Conservation (phyloP, 495 filamentous ascomycete genomes). For the Annulohypoxylon maeteangense region DNA sequence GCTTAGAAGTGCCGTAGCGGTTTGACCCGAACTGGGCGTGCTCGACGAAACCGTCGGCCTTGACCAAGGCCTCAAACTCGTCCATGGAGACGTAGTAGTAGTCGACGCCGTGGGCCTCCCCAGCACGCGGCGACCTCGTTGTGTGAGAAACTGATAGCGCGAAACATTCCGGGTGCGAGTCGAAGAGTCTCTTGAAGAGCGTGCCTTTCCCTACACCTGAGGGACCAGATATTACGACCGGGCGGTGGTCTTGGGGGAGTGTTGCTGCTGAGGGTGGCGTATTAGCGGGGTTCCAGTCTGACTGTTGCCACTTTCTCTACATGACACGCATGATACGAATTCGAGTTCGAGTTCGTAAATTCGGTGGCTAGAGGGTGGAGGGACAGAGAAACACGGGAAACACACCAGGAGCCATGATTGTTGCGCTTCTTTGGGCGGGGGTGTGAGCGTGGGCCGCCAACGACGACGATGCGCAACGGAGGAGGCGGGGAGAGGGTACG, state of each 20-base stretch:
- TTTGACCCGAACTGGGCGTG: slow-evolving; percentile 89
- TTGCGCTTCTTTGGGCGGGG: slow-evolving; percentile 16
- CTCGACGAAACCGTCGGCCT: slow-evolving; percentile 83
- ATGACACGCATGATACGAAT: background rate
- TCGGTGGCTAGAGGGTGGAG: background rate
- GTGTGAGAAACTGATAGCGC: slow-evolving; percentile 89
- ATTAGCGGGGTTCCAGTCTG: slow-evolving; percentile 6
- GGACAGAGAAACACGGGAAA: slow-evolving; percentile 20
- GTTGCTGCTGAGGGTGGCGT: slow-evolving; percentile 31
- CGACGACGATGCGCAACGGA: slow-evolving; percentile 13
- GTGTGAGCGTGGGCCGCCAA: background rate
- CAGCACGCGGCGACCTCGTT: slow-evolving; percentile 78
- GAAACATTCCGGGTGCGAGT: slow-evolving; percentile 74
- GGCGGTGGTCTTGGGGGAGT: slow-evolving; percentile 61
- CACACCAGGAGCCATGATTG: slow-evolving; percentile 60
- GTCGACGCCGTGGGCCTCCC: slow-evolving; percentile 79
- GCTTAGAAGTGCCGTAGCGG: slow-evolving; percentile 84
- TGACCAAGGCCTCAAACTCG: slow-evolving; percentile 74
- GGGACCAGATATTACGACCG: slow-evolving; percentile 88
- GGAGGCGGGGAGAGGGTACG: background rate
- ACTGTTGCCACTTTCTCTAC: background rate
- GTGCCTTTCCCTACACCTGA: slow-evolving; percentile 91
- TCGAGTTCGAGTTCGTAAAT: background rate
- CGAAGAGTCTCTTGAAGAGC: slow-evolving; percentile 76
- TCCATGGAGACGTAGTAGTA: slow-evolving; percentile 83